Evolutionary conservation across 1,139 yeast species (phyloP).

Genomic region (Eremothecium gossypii): DNA sequence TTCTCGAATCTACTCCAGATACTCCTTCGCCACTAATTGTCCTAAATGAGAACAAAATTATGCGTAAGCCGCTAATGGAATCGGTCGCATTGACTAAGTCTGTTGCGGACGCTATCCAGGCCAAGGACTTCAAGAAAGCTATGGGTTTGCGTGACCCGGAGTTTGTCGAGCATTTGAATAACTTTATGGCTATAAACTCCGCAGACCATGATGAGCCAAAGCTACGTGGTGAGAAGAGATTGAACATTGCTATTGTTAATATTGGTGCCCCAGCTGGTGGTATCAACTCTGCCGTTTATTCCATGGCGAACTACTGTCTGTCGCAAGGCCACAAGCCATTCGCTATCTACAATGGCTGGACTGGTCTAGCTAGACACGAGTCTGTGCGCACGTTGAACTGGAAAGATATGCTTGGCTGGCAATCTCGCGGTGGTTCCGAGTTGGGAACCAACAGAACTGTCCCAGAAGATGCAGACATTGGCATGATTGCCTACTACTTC

Average conservation of each 20-base stretch:
- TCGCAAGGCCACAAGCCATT: slow-evolving; percentile 66
- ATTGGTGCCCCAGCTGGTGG: slow-evolving; percentile 85
- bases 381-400: slow-evolving; percentile 53
- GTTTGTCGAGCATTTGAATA: slow-evolving; percentile 55
- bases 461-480: slow-evolving; percentile 59
- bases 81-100: slow-evolving; percentile 62
- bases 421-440: slow-evolving; percentile 68
- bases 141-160: slow-evolving; percentile 63
- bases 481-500: slow-evolving; percentile 67
- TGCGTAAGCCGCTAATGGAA: slow-evolving; percentile 59
- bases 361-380: slow-evolving; percentile 70
- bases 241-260: slow-evolving; percentile 62
- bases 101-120: slow-evolving; percentile 59
- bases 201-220: slow-evolving; percentile 47
- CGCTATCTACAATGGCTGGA: slow-evolving; percentile 69
- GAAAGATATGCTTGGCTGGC: slow-evolving; percentile 69
- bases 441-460: slow-evolving; percentile 72
- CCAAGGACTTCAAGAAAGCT: slow-evolving; percentile 53
- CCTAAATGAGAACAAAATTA: slow-evolving; percentile 60
- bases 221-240: slow-evolving; percentile 47
- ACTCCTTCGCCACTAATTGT: slow-evolving; percentile 75
- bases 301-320: slow-evolving; percentile 65
- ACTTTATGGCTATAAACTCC: slow-evolving; percentile 55
- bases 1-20: slow-evolving; percentile 56
- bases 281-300: slow-evolving; percentile 66